Conservation (phyloP, 148 eudicot genomes). For the Pouteria glomerata region DNA sequence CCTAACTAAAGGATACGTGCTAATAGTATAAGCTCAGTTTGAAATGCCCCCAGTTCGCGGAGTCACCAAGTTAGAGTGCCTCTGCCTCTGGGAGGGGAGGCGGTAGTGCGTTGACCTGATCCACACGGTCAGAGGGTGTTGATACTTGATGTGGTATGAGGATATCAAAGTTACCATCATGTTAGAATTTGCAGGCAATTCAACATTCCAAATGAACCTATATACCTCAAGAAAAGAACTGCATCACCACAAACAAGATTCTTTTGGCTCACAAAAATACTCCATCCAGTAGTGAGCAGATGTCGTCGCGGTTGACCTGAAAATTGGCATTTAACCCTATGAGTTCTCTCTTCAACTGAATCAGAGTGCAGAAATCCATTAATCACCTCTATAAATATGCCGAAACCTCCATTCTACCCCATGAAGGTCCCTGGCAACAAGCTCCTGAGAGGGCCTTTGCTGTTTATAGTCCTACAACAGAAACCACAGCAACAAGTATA, state of each 20-base stretch:
- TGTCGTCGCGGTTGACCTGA: slow-evolving; percentile 95
- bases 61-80: no score
- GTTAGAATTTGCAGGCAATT: no score
- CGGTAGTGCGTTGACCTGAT: no score
- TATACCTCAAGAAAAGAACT: slow-evolving; percentile 84
- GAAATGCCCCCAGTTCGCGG: no score
- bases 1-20: no score
- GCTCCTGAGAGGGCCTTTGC: slow-evolving; percentile 91
- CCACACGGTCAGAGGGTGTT: no score
- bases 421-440: slow-evolving; percentile 81
- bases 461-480: slow-evolving; percentile 62
- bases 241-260: slow-evolving; percentile 86
- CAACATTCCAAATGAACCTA: not conserved
- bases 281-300: slow-evolving; percentile 93
- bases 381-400: slow-evolving; percentile 82
- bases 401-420: slow-evolving; percentile 95
- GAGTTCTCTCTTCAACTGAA: slow-evolving; percentile 3
- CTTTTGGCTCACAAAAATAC: slow-evolving; percentile 83
- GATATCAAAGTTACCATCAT: no score
- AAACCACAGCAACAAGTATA: not conserved
- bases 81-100: no score
- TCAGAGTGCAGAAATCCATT: not conserved
- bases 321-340: not conserved
- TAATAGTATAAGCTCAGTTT: no score
- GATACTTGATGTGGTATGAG: no score